These are phyloP conservation scores for Tricholoma terreum DNA, from an alignment of 768 basidiomycete genomes.

Conservation along the genomic window DNA sequence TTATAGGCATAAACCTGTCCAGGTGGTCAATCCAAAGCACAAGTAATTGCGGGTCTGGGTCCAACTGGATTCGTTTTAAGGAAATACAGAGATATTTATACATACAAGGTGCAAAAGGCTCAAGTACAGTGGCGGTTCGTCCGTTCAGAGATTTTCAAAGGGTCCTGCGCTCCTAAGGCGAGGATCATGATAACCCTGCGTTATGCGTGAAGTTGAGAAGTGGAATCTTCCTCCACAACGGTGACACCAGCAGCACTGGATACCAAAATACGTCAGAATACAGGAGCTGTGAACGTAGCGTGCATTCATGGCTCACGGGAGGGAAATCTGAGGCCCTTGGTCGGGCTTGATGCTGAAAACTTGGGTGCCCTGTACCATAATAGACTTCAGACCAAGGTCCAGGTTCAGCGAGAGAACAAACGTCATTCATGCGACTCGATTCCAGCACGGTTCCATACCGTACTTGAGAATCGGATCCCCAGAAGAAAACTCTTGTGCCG, in stretches of 20 bases:
- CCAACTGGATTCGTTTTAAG: not conserved
- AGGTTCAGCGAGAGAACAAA: not conserved
- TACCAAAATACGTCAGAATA: not conserved
- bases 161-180: not conserved
- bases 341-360: conserved; percentile 21
- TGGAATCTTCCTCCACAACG: conserved; percentile 5
- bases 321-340: conserved; percentile 16
- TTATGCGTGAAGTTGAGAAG: conserved; percentile 1
- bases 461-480: conserved; percentile 18
- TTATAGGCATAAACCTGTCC: no score
- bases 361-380: conserved; percentile 16
- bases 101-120: not conserved
- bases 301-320: conserved; percentile 19
- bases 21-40: no score
- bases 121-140: not conserved
- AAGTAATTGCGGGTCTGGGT: no score
- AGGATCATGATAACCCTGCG: not conserved
- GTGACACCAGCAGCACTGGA: conserved; percentile 23
- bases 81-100: not conserved
- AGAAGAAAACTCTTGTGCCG: conserved; percentile 23
- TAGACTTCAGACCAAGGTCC: not conserved
- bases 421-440: conserved; percentile 15
- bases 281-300: not conserved
- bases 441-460: conserved; percentile 23
- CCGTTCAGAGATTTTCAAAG: not conserved